Conservation (phyloP, 2,329 filamentous ascomycete genomes). For the Blastomyces emzantsi region DNA sequence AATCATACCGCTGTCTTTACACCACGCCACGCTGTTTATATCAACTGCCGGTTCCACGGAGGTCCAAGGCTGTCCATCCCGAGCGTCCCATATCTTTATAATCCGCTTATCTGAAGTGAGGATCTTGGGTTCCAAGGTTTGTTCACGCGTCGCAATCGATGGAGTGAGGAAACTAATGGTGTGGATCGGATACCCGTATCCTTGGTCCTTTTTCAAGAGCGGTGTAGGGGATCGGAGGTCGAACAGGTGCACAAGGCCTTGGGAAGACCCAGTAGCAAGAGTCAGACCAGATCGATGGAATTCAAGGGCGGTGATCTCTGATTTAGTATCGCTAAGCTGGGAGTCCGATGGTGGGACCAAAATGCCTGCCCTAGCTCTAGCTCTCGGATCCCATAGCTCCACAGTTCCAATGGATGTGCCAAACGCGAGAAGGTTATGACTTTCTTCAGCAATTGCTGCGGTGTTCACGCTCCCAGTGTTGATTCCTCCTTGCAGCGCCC, state of each 20-base stretch:
- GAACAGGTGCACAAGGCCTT: constrained; percentile 80
- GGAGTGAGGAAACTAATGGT: constrained; percentile 60
- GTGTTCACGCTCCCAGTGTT: constrained; percentile 78
- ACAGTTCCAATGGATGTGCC: constrained; percentile 93
- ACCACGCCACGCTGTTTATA: constrained; percentile 89
- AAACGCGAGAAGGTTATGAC: constrained; percentile 85
- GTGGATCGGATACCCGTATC: constrained; percentile 86
- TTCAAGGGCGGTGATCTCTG: constrained; percentile 75
- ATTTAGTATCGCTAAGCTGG: constrained; percentile 33
- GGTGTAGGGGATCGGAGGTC: constrained; percentile 83
- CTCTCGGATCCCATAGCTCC: constrained; percentile 91
- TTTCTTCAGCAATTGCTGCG: constrained; percentile 75
- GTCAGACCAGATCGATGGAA: constrained; percentile 79
- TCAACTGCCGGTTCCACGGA: constrained; percentile 92
- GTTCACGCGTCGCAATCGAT: constrained; percentile 63
- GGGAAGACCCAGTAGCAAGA: constrained; percentile 77
- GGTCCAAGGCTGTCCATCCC: constrained; percentile 80
- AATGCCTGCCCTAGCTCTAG: constrained; percentile 69
- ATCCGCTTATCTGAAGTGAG: constrained; percentile 89
- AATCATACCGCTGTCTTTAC: constrained; percentile 86
- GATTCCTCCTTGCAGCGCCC: constrained; percentile 77
- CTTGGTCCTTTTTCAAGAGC: constrained; percentile 85
- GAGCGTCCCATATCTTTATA: constrained; percentile 92
- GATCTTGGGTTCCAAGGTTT: constrained; percentile 61
- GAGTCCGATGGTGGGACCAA: constrained; percentile 49